Evolutionary conservation across 2,329 filamentous ascomycete species (phyloP).

Genomic region (Ceratocystis alfenasii): DNA sequence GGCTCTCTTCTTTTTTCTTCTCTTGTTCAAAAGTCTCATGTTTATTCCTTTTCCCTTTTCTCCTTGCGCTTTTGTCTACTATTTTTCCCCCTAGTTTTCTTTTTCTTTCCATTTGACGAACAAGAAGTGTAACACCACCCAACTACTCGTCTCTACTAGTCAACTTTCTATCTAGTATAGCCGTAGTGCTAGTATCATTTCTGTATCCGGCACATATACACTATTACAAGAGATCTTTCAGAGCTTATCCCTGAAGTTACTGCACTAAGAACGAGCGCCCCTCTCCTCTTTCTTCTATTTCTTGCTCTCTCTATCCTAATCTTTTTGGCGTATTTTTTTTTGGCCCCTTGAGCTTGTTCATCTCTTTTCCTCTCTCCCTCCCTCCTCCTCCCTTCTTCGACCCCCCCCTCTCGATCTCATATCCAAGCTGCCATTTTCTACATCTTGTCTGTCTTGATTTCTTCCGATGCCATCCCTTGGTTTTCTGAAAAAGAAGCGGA

Average conservation of each 20-base stretch:
- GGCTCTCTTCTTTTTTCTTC: slow-evolving; percentile 2
- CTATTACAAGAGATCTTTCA: slow-evolving; percentile 1
- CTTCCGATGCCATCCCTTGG: slow-evolving; percentile 78
- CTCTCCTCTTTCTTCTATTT: slow-evolving; percentile 2
- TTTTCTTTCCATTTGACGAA: not conserved
- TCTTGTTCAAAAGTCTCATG: slow-evolving; percentile 17
- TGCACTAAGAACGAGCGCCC: not conserved
- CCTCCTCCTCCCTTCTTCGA: too few species aligned
- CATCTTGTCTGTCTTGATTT: slow-evolving; percentile 20
- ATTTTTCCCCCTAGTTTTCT: not conserved
- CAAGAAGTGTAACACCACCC: slow-evolving; percentile 4
- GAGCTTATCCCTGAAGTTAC: slow-evolving; percentile 2
- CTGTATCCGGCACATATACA: slow-evolving; percentile 3
- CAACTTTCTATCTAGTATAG: not conserved
- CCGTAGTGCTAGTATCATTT: not conserved
- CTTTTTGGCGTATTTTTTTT: not conserved
- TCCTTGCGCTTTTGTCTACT: not conserved
- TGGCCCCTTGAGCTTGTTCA: not conserved
- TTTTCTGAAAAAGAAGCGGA: slow-evolving; percentile 97
- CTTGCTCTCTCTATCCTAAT: not conserved
- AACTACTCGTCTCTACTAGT: slow-evolving; percentile 1
- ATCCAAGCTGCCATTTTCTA: slow-evolving; percentile 19
- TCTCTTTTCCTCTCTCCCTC: not conserved
- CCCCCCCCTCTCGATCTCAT: not conserved
- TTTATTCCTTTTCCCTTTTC: slow-evolving; percentile 15